Conservation (phyloP, 2,329 filamentous ascomycete species). For the Colletotrichum sublineola region DNA sequence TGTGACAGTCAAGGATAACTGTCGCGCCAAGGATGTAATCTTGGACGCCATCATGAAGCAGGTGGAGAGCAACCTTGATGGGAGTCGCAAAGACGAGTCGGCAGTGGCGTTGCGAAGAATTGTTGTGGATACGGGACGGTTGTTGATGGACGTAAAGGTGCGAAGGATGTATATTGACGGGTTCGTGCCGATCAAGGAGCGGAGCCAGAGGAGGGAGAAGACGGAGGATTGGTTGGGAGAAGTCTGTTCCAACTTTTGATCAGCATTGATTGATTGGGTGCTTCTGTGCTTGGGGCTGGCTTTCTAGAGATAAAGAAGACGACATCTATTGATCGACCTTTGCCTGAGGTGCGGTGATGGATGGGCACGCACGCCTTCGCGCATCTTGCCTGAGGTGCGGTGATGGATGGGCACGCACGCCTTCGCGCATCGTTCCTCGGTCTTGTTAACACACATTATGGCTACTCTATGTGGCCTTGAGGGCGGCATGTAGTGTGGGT, state of each 20-base stretch:
- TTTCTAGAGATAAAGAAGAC: no score
- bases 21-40: background rate
- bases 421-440: no score
- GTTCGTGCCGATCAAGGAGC: conserved; percentile 12
- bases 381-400: no score
- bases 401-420: no score
- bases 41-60: background rate
- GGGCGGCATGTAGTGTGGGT: no score
- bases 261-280: no score
- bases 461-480: no score
- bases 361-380: no score
- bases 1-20: background rate
- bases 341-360: no score
- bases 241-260: conserved; percentile 8
- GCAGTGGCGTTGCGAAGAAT: background rate
- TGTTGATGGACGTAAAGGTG: background rate
- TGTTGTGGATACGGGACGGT: background rate
- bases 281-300: no score
- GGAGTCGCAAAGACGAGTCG: background rate
- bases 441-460: no score
- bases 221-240: background rate
- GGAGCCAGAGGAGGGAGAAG: background rate
- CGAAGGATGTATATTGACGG: conserved; percentile 11
- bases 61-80: background rate
- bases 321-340: no score